Evolutionary conservation across 192 early-diverging fungal species (phyloP).

Genomic region (Ramicandelaber brevisporus): DNA sequence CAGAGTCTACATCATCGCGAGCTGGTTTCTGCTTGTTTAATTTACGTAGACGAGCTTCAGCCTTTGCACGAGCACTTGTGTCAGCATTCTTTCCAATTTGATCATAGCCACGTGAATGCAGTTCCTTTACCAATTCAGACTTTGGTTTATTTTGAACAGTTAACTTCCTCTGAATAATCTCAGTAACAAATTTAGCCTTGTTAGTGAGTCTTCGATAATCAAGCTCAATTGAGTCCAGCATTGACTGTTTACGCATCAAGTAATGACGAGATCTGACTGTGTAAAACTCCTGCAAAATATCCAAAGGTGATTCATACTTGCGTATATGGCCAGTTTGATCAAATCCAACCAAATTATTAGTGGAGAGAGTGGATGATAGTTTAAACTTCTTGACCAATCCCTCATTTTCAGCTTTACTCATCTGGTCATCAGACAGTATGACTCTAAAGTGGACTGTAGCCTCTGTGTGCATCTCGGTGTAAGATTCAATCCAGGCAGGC

Average conservation of each 20-base stretch:
- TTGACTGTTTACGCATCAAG: slow-evolving; percentile 54
- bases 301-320: slow-evolving; percentile 47
- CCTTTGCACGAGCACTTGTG: too few relatives aligned
- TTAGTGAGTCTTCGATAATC: slow-evolving; percentile 51
- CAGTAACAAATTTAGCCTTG: slow-evolving; percentile 65
- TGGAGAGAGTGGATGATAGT: slow-evolving; percentile 36
- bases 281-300: slow-evolving; percentile 76
- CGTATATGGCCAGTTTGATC: slow-evolving; percentile 62
- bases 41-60: too few relatives aligned
- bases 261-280: slow-evolving; percentile 62
- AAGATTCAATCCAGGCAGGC: slow-evolving; percentile 28
- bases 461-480: slow-evolving; percentile 45
- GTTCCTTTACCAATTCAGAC: slow-evolving; percentile 38
- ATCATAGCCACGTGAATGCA: slow-evolving; percentile 39
- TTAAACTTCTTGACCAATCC: slow-evolving; percentile 72
- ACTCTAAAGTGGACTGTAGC: slow-evolving; percentile 33
- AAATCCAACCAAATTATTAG: slow-evolving; percentile 86
- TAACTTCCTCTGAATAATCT: slow-evolving; percentile 68
- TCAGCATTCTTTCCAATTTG: slow-evolving; percentile 22
- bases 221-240: slow-evolving; percentile 32
- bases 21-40: slow-evolving; percentile 40
- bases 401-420: slow-evolving; percentile 42
- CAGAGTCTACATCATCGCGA: slow-evolving; percentile 33
- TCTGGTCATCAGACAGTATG: slow-evolving; percentile 29
- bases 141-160: slow-evolving; percentile 70